Evolutionary conservation across 768 basidiomycete genomes (phyloP).

Genomic region (Fomitopsis pulvina): DNA sequence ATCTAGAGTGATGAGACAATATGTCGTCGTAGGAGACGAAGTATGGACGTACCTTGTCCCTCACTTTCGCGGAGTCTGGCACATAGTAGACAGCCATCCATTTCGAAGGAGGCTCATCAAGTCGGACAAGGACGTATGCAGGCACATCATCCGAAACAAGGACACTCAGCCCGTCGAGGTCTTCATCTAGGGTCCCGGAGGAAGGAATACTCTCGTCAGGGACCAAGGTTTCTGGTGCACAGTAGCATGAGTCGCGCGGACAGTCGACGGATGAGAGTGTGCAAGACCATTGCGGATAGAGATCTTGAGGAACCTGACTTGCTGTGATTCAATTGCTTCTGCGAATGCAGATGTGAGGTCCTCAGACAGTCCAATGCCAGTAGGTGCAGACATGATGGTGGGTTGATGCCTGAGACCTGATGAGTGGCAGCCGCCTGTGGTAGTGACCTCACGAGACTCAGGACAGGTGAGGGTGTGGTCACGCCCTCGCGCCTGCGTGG

Average conservation of each 20-base stretch:
- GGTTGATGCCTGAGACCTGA: neutral
- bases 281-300: conserved; percentile 66
- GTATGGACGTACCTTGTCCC: conserved; percentile 58
- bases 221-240: conserved; percentile 57
- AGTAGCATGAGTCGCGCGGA: conserved; percentile 14
- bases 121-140: conserved; percentile 68
- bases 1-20: conserved; percentile 43
- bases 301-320: conserved; percentile 70
- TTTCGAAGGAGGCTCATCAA: conserved; percentile 51
- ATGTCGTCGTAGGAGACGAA: neutral
- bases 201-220: conserved; percentile 45
- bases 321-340: conserved; percentile 42
- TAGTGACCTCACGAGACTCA: too few species aligned
- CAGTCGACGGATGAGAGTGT: conserved; percentile 5
- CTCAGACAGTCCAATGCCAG: conserved; percentile 60
- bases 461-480: too few species aligned
- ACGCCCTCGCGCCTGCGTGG: too few species aligned
- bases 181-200: conserved; percentile 49
- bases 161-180: conserved; percentile 51
- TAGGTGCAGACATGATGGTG: conserved; percentile 61
- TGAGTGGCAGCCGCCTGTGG: too few species aligned
- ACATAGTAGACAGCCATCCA: conserved; percentile 81
- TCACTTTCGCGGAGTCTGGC: conserved; percentile 72
- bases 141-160: conserved; percentile 56
- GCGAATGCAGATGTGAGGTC: conserved; percentile 54